Base-by-base conservation (phyloP, 108 stramenopile species). In the Cyclotella cryptica region DNA sequence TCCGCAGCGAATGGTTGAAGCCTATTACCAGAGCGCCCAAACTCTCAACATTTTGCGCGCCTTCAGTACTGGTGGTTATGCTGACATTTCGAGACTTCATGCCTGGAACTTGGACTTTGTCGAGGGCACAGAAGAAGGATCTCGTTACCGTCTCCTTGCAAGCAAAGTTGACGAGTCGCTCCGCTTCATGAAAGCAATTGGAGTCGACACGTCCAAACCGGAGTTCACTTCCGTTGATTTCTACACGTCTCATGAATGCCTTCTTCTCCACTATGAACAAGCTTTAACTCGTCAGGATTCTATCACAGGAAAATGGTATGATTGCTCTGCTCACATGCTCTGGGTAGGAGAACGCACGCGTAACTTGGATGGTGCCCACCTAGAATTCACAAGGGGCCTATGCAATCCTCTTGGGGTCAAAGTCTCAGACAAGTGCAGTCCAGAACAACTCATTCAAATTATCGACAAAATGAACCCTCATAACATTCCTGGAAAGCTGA, bases 291-390 rank as follows among this genome's bases (percentile, higher is more conserved):
- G 98, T 30, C 77, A 91, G 73, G 98, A 98, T 82, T 97, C 97
- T n/a, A 96, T 91, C 44, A 97, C 97, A 5, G 98, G 96, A 40
- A 92, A 88, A 66, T 99, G 89, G 90, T 98, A 97, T 78, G 98
- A 98, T 85, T 97, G 97, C 82, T 97, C 97, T 26, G 94, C 98
- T 0, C 98, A 98, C 88, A 96, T 99, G 94, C 88, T 99, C 41
- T 99, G 99, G 98, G 94, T 99, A 27, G 99, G 99, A 49, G 99
- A 99, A 80, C 96, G 99, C 62, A 99, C 99, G 35, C 91, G 99
- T 60, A 91, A 98, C 84, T 89, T 97, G 53, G 99, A 98, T 78
- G 90, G 93, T 40, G 98, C 98, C n/a, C 99, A 99, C 75, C 75
- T 98, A 67, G 98, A 99, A 88, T 99, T 98, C 90, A 79, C 90